Evolutionary conservation across 805 yeast genomes (phyloP).

Genomic region (Candida sanyiensis): DNA sequence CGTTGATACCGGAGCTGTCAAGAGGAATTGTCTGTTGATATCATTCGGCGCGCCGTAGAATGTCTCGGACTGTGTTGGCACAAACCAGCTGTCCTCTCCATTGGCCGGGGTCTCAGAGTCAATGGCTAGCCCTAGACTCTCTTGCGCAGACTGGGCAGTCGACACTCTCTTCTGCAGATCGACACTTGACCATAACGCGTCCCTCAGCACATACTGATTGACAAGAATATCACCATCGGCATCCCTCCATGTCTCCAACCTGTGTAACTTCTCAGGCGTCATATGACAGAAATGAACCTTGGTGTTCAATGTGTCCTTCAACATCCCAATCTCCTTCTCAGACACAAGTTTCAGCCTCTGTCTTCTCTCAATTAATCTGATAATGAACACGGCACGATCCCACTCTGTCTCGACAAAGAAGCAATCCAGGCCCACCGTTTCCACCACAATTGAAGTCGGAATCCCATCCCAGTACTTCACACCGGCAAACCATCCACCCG

Average conservation of each 20-base stretch:
- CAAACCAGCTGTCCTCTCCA: slow-evolving; percentile 30
- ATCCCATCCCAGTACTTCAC: slow-evolving; percentile 41
- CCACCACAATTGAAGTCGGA: slow-evolving; percentile 37
- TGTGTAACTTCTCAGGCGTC: slow-evolving; percentile 41
- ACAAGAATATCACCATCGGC: slow-evolving; percentile 34
- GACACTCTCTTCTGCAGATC: slow-evolving; percentile 37
- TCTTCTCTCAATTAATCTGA: slow-evolving; percentile 37
- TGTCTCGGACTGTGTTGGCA: slow-evolving; percentile 45
- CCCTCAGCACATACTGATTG: slow-evolving; percentile 33
- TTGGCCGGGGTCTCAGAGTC: slow-evolving; percentile 27
- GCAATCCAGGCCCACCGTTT: slow-evolving; percentile 42
- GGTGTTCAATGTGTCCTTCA: slow-evolving; percentile 31
- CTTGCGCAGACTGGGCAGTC: slow-evolving; percentile 26
- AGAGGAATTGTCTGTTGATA: slow-evolving; percentile 26
- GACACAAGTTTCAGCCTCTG: slow-evolving; percentile 1
- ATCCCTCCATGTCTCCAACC: slow-evolving; percentile 36
- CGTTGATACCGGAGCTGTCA: too few species aligned
- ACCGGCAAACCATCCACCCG: slow-evolving; percentile 46
- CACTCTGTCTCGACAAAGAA: slow-evolving; percentile 51
- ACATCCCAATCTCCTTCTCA: slow-evolving; percentile 8
- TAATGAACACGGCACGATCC: slow-evolving; percentile 46
- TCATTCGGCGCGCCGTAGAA: slow-evolving; percentile 39
- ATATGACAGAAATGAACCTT: slow-evolving; percentile 44
- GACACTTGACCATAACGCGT: slow-evolving; percentile 46
- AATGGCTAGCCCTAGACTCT: slow-evolving; percentile 20